Evolutionary conservation across 108 stramenopile species (phyloP), one percentile per base, ranked within the genome.

Genomic region (Pelagomonas calceolata): DNA sequence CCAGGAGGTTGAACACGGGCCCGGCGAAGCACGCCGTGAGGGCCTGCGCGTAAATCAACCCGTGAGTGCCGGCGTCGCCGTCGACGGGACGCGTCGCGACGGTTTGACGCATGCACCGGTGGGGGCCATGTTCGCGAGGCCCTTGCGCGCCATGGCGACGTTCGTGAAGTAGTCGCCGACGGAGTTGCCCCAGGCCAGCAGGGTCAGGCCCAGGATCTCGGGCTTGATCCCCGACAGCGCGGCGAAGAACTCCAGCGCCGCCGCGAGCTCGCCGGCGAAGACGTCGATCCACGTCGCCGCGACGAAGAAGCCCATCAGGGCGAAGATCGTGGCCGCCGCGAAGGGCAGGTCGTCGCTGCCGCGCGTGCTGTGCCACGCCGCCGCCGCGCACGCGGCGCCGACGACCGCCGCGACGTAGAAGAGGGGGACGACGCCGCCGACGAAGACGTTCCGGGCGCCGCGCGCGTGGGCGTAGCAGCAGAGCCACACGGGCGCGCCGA

Each of bases 121-220:
- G n/a, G n/a, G n/a, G n/a, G 89, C 86, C 93, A 94, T 94, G 64
- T 91, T 94, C 37, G 86, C 89, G 32, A 92, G 71, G 0, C 97
- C 95, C 69, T 93, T 93, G 69, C 85, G 88, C 0, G 97, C 94
- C 82, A 98, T 86, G 66, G 95, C 89, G 1, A 93, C 76, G 75
- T 98, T 95, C 30, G 97, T 92, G 67, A 86, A 80, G 32, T 96
- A 74, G 79, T 98, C 97, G 33, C 91, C 93, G 67, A 91, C 75
- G 18, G 87, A 89, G 75, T 95, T 95, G 26, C 94, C 96, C 91
- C 94, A 97, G 4, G 96, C 96, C 12, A 98, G 85, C 39, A 97
- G 73, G 0, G 95, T 98, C 18, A 97, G 66, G 14, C 95, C 97
- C 73, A 98, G 85, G 46, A 98, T 79, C 45, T 87, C 76, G 12